Evolutionary conservation across 805 yeast species (phyloP).

Genomic region (Saturnispora diversa): DNA sequence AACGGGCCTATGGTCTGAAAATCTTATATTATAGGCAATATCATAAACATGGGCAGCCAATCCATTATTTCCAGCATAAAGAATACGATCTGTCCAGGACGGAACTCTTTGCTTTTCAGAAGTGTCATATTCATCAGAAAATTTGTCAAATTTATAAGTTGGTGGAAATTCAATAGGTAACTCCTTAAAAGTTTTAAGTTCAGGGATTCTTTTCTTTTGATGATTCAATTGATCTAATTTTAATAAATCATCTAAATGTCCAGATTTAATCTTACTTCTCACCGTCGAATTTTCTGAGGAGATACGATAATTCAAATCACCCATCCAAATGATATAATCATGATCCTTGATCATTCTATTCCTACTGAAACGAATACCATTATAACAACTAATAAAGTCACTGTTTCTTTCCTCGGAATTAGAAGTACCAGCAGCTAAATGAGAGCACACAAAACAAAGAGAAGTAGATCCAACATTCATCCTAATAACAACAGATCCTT

Average conservation of each 20-base stretch:
- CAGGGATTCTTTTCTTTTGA: slow-evolving; percentile 65
- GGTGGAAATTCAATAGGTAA: slow-evolving; percentile 72
- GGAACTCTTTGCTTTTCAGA: slow-evolving; percentile 92
- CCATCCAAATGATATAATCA: slow-evolving; percentile 86
- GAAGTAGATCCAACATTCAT: slow-evolving; percentile 74
- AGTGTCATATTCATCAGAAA: slow-evolving; percentile 71
- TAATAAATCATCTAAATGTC: slow-evolving; percentile 44
- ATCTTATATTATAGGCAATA: slow-evolving; percentile 46
- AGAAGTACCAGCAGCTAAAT: slow-evolving; percentile 84
- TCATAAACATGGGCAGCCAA: slow-evolving; percentile 62
- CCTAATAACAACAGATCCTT: slow-evolving; percentile 92
- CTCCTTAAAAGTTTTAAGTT: slow-evolving; percentile 72
- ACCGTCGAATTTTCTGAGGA: slow-evolving; percentile 66
- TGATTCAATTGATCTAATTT: slow-evolving; percentile 69
- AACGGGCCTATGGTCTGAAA: slow-evolving; percentile 92
- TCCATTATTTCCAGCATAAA: slow-evolving; percentile 47
- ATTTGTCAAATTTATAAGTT: slow-evolving; percentile 87
- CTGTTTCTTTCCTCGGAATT: slow-evolving; percentile 79
- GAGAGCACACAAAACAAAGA: slow-evolving; percentile 82
- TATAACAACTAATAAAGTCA: slow-evolving; percentile 69
- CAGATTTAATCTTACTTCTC: slow-evolving; percentile 41
- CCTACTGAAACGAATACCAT: slow-evolving; percentile 71
- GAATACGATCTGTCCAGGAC: slow-evolving; percentile 91
- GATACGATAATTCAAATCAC: slow-evolving; percentile 87
- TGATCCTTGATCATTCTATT: slow-evolving; percentile 73